Percentiles rank a stretch among this genome's conserved stretches.
phyloP scores from a whole-genome alignment of 73 alveolate genomes.

The Symbiodinium natans region DNA sequence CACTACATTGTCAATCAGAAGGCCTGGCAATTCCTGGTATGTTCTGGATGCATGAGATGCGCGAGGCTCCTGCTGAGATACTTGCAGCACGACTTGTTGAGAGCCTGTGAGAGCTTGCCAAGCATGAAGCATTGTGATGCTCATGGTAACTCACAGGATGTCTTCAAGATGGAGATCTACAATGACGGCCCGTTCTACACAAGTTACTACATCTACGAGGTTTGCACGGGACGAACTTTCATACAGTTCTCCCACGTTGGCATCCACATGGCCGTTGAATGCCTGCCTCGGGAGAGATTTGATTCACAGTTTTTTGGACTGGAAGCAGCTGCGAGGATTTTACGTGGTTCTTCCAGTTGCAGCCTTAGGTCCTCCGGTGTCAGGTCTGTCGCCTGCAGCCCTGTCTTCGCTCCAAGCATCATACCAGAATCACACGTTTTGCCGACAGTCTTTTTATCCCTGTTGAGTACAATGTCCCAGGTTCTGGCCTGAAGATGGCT shows the following conservation, averaged over 20 bases:
- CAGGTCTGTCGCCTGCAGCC: no score
- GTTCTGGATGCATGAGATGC: neutral
- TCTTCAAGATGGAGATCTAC: constrained; percentile 36
- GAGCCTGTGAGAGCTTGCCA: no score
- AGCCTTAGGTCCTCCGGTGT: no score
- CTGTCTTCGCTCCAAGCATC: no score
- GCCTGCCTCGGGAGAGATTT: neutral
- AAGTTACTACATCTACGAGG: constrained; percentile 54
- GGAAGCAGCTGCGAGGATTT: constrained; percentile 1
- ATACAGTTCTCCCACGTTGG: neutral
- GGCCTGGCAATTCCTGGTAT: neutral
- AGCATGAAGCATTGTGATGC: no score
- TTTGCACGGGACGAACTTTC: neutral
- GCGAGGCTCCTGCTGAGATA: neutral
- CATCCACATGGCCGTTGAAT: no score
- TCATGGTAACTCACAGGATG: no score
- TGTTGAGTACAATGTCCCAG: no score
- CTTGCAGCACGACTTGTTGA: neutral
- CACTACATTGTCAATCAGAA: constrained; percentile 44
- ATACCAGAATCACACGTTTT: no score
- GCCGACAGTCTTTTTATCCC: no score
- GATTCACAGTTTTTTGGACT: neutral
- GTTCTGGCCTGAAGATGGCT: constrained; percentile 66
- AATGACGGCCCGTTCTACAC: constrained; percentile 67
- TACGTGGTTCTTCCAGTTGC: constrained; percentile 63